Evolutionary conservation across 768 basidiomycete species (phyloP), one percentile per base, ranked within the genome.

Genomic region (Suillus placidus): DNA sequence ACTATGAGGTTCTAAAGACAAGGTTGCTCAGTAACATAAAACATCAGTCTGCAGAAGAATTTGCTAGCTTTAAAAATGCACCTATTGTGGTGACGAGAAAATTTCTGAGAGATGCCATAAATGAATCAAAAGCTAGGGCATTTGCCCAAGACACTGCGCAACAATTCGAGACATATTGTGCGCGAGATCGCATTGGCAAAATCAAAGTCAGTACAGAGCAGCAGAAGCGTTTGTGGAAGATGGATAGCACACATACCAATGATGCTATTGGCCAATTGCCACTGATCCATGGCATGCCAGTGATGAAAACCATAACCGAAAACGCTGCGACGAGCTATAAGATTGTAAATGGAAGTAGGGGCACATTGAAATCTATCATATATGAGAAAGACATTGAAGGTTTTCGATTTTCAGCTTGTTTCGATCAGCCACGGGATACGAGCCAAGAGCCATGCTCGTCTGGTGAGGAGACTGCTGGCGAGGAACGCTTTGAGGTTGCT

Each of bases 401-500:
- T 6, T 6, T 6, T 8, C 35, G 43, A n/a, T 45, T n/a, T 45
- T 7, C 43, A 8, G 43, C 8, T 0, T 45, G 43, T 45, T n/a
- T n/a, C n/a, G n/a, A n/a, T n/a, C 91, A 93, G 70, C 91, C 92
- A 8, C 79, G 91, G 49, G 92, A 93, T 69, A 93, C 91, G 12
- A 92, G 88, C 67, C 91, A 90, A 0, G 92, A 93, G 78, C 83
- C 85, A 54, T 89, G 88, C 12, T 88, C 88, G 0, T 88, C 86
- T 20, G 91, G 91, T 1, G 92, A 93, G 73, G 91, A 92, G 75
- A 92, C 89, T 1, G 90, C 91, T 1, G 92, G 90, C 0, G 92
- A 92, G 71, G 85, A 79, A 7, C 73, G 71, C 20, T 79, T 77
- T 64, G 79, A 79, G 10, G 77, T 75, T 20, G 72, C 74, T 18